These are phyloP conservation scores for Sabuloglossum arenarium DNA, from an alignment of 495 filamentous ascomycete species.

Conservation along the genomic window DNA sequence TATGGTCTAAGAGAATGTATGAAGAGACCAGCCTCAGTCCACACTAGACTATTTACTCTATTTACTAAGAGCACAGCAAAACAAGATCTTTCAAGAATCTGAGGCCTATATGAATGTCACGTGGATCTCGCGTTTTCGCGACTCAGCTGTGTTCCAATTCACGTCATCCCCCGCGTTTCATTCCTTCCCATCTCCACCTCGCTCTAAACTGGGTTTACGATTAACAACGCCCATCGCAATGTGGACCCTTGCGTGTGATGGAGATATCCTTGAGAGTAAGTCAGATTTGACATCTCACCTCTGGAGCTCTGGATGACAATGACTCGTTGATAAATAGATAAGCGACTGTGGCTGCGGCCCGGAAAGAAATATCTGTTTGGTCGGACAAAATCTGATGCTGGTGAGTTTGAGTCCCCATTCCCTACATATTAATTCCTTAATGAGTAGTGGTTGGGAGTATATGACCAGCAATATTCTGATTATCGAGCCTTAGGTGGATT, in stretches of 20 bases:
- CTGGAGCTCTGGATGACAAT: constrained; percentile 1
- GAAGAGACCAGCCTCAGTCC: too few species aligned
- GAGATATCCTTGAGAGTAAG: constrained; percentile 29
- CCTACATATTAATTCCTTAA: not conserved
- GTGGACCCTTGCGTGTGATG: constrained; percentile 39
- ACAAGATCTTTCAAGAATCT: too few species aligned
- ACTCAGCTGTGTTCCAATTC: not conserved
- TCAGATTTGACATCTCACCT: not conserved
- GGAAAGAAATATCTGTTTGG: constrained; percentile 69
- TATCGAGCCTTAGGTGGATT: constrained; percentile 23
- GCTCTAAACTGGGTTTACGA: not conserved
- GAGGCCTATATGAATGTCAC: not conserved
- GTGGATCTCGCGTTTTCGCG: not conserved
- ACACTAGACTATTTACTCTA: too few species aligned
- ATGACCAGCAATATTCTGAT: not conserved
- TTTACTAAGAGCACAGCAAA: too few species aligned
- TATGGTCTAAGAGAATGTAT: too few species aligned
- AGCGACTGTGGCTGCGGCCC: constrained; percentile 61
- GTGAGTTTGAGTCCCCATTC: not conserved
- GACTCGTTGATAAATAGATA: constrained; percentile 25
- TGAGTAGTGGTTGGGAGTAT: not conserved
- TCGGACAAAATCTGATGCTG: constrained; percentile 30
- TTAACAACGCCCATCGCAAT: constrained; percentile 14
- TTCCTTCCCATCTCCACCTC: not conserved
- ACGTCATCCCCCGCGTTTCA: not conserved